A percentile compares a stretch with the other conserved stretches of the same genome.
Evolutionary conservation across 2,329 filamentous ascomycete species (phyloP).

Genomic region (Emmonsia crescens): DNA sequence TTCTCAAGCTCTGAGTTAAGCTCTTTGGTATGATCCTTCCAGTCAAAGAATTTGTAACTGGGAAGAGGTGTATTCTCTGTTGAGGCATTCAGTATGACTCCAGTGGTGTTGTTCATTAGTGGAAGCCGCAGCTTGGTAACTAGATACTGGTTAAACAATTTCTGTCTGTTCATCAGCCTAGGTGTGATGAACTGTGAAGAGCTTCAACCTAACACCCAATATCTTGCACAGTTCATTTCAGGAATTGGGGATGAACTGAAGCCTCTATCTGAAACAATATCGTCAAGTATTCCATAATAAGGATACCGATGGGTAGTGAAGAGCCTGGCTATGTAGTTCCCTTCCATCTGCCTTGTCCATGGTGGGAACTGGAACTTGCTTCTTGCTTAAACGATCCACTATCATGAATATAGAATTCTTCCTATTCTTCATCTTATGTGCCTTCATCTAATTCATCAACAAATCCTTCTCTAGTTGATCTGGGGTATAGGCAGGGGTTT

Average conservation of each 20-base stretch:
- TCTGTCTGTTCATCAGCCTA: slow-evolving; percentile 21
- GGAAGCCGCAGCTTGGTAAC: slow-evolving; percentile 11
- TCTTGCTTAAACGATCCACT: slow-evolving; percentile 17
- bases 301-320: slow-evolving; percentile 11
- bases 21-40: background rate
- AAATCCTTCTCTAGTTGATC: slow-evolving; percentile 8
- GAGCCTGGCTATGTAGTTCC: slow-evolving; percentile 6
- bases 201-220: slow-evolving; percentile 13
- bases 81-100: background rate
- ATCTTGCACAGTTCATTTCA: slow-evolving; percentile 10
- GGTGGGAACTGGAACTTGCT: slow-evolving; percentile 8
- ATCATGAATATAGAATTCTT: slow-evolving; percentile 14
- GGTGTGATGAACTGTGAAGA: slow-evolving; percentile 19
- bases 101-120: slow-evolving; percentile 5
- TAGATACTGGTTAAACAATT: slow-evolving; percentile 15
- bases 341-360: background rate
- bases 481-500: slow-evolving; percentile 6
- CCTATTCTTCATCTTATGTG: slow-evolving; percentile 4
- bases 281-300: background rate
- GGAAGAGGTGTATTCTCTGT: slow-evolving; percentile 1
- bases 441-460: slow-evolving; percentile 12
- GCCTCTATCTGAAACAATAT: background rate
- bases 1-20: background rate
- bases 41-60: slow-evolving; percentile 5
- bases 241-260: slow-evolving; percentile 14